Conservation (phyloP, 192 early-diverging fungal genomes). For the Coemansia sp. region DNA sequence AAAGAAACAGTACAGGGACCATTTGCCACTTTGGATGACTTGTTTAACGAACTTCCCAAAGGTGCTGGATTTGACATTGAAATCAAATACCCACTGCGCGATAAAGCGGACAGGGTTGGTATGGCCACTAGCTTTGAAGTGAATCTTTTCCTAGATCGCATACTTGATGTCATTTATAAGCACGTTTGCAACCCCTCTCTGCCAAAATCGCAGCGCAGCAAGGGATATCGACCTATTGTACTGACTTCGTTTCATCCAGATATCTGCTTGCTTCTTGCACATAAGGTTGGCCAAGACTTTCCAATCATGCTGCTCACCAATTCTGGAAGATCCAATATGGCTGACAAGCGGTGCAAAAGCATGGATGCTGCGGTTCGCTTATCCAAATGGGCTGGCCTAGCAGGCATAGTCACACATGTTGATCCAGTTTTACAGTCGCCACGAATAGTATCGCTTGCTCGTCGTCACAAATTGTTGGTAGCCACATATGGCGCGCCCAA, state of each 20-base stretch:
- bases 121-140: slow-evolving; percentile 72
- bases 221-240: slow-evolving; percentile 66
- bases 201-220: background rate
- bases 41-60: slow-evolving; percentile 72
- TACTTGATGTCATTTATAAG: slow-evolving; percentile 73
- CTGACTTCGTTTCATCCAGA: slow-evolving; percentile 95
- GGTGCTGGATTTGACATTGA: slow-evolving; percentile 90
- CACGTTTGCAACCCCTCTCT: slow-evolving; percentile 15
- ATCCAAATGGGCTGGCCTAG: slow-evolving; percentile 66
- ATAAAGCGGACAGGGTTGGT: slow-evolving; percentile 79
- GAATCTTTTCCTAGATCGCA: slow-evolving; percentile 83
- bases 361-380: slow-evolving; percentile 76
- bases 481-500: slow-evolving; percentile 82
- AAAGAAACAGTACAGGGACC: slow-evolving; percentile 80
- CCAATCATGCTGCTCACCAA: slow-evolving; percentile 90
- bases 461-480: slow-evolving; percentile 66
- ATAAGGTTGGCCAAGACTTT: slow-evolving; percentile 79
- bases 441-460: slow-evolving; percentile 64
- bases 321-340: slow-evolving; percentile 68
- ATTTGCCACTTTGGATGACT: slow-evolving; percentile 82
- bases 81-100: slow-evolving; percentile 92
- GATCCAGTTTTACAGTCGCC: slow-evolving; percentile 78
- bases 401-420: slow-evolving; percentile 78
- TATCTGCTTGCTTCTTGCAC: slow-evolving; percentile 74
- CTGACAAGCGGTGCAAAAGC: slow-evolving; percentile 79